Evolutionary conservation across 129 eudicot genomes (phyloP).

Genomic region (Apium graveolens): DNA sequence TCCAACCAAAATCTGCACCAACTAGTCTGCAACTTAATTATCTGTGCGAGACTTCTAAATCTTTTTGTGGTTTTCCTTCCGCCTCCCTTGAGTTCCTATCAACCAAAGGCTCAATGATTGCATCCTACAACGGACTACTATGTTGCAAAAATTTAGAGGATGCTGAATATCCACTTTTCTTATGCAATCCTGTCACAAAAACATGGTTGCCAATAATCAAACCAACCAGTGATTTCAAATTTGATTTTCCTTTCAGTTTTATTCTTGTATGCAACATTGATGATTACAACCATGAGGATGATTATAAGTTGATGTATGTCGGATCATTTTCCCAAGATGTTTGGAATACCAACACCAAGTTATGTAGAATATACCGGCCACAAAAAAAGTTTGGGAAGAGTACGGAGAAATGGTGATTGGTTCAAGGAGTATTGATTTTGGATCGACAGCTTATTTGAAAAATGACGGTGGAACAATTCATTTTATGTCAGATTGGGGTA

Average conservation of each 20-base stretch:
- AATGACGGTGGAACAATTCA: too few relatives aligned
- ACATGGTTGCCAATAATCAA: neutral
- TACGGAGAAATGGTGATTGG: neutral
- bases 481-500: too few relatives aligned
- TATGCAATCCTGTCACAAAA: constrained; percentile 7
- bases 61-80: neutral
- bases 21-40: neutral
- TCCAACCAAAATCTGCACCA: neutral
- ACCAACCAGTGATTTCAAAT: neutral
- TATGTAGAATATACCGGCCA: neutral
- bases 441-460: too few relatives aligned
- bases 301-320: neutral
- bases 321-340: neutral
- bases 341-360: neutral
- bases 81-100: neutral
- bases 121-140: neutral
- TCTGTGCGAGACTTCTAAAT: neutral
- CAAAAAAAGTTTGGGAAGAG: neutral
- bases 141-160: neutral
- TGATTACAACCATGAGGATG: neutral
- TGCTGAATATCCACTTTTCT: neutral
- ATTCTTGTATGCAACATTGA: neutral
- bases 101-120: neutral
- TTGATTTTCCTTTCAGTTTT: neutral
- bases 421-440: too few relatives aligned